Percentiles rank a stretch among this genome's conserved stretches.
Conservation (phyloP, 805 yeast genomes). For the Yamadazyma scolyti region DNA sequence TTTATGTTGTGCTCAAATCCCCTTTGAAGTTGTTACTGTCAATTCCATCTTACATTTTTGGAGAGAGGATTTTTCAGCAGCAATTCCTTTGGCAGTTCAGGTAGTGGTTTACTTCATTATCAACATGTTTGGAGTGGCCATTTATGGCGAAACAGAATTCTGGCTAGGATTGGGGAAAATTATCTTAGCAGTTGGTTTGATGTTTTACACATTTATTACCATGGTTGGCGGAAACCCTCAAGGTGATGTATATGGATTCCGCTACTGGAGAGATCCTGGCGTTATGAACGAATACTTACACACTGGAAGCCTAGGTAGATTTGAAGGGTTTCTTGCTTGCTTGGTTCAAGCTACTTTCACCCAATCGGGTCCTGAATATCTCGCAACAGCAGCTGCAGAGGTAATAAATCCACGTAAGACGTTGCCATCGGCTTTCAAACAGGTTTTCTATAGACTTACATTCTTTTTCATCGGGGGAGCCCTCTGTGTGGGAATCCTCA, state of each 20-base stretch:
- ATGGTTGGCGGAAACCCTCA: constrained; percentile 88
- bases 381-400: constrained; percentile 84
- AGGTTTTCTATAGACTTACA: constrained; percentile 65
- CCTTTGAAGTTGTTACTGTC: constrained; percentile 79
- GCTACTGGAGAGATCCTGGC: constrained; percentile 41
- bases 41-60: constrained; percentile 77
- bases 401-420: constrained; percentile 66
- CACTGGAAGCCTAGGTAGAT: constrained; percentile 58
- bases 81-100: constrained; percentile 63
- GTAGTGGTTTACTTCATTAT: constrained; percentile 58
- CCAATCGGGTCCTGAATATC: constrained; percentile 83
- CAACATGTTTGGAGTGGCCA: constrained; percentile 68
- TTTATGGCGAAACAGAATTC: constrained; percentile 81
- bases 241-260: constrained; percentile 51
- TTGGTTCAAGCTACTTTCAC: constrained; percentile 72
- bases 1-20: constrained; percentile 71
- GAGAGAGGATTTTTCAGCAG: constrained; percentile 74
- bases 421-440: constrained; percentile 75
- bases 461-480: constrained; percentile 72
- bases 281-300: constrained; percentile 25
- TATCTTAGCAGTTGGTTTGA: constrained; percentile 68
- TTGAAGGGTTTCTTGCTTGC: constrained; percentile 70
- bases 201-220: constrained; percentile 70
- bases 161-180: constrained; percentile 68
- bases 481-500: constrained; percentile 71